Conservation (phyloP, 208 protist species). For the Herpetomonas tarakana region DNA sequence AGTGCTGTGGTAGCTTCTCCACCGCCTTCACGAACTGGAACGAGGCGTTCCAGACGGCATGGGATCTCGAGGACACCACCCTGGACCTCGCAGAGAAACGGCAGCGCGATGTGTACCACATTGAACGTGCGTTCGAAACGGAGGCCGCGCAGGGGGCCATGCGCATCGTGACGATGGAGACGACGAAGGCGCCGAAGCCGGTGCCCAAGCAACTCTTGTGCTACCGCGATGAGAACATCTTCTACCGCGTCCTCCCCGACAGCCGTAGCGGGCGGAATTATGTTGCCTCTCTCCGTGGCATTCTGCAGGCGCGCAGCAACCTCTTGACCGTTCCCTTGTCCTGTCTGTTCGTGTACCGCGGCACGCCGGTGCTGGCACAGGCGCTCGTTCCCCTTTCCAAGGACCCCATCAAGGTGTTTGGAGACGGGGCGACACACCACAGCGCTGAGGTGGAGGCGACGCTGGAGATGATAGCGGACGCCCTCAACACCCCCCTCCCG, state of each 20-base stretch:
- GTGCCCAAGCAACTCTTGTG: constrained; percentile 35
- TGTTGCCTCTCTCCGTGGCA: constrained; percentile 40
- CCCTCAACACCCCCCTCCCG: constrained; percentile 42
- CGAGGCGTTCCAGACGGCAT: constrained; percentile 65
- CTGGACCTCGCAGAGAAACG: constrained; percentile 32
- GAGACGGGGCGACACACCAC: constrained; percentile 20
- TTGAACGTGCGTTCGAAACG: constrained; percentile 40
- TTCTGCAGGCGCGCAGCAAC: constrained; percentile 40
- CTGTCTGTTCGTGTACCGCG: constrained; percentile 44
- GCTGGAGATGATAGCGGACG: constrained; percentile 34
- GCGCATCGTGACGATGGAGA: constrained; percentile 35
- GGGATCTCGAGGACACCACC: constrained; percentile 67
- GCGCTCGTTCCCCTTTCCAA: constrained; percentile 38
- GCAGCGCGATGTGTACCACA: constrained; percentile 34
- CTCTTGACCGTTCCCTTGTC: constrained; percentile 51
- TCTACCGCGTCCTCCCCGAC: constrained; percentile 50
- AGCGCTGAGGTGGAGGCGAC: constrained; percentile 35
- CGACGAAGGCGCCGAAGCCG: constrained; percentile 21
- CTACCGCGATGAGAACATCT: constrained; percentile 57
- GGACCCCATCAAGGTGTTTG: constrained; percentile 25
- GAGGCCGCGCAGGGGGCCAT: constrained; percentile 26
- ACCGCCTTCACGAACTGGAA: constrained; percentile 58
- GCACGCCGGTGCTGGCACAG: constrained; percentile 49
- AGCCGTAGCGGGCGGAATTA: constrained; percentile 39
- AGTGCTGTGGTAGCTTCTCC: constrained; percentile 41